Base-by-base conservation (phyloP, 371 early-diverging fungal species). In the Mortierella sp. region DNA sequence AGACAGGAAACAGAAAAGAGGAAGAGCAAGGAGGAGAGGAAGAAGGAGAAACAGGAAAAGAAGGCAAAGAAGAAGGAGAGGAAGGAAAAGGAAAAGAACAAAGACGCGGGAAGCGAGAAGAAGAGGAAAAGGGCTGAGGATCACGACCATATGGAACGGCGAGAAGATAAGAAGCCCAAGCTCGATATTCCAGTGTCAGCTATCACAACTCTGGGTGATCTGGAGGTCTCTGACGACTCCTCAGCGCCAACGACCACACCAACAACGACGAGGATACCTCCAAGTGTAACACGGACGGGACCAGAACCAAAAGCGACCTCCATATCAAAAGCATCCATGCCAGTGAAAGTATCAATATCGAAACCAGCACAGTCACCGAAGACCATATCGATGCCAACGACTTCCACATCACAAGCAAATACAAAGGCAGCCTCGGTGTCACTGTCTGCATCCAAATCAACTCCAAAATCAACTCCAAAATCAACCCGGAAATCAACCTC, bases 1-100 rank as follows among this genome's bases (percentile, higher is more conserved):
- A 16, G 28, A 17, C 40, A 14, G 28, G 44, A 45, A 14, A n/a
- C 44, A 9, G 28, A 41, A 1, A 59, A 50, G 25, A 28, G 28
- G n/a, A 37, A 59, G 17, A 41, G 50, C 10, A 37, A 47, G 49
- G 49, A 57, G 12, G 39, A 57, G 22, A 29, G 48, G 48, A 34
- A 62, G 54, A 56, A 63, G 55, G 21, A 56, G 19, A 34, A 29
- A 9, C 43, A 60, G 40, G 25, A 53, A 29, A 34, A 28, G 27
- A 22, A 54, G 19, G 47, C 54, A 31, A 19, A n/a, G 34, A 29
- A 40, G 14, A 40, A 58, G 37, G 25, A 63, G 24, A 28, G 40
- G 24, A 19, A 54, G 19, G 47, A 63, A 21, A 21, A 27, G 40
- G 40, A 48, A 10, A 40, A 58, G 27, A 29, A 19, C 10, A 40